Evolutionary conservation across 169 alveolate genomes (phyloP), one percentile per base, ranked within the genome.

Genomic region (Plasmodium cynomolgi): DNA sequence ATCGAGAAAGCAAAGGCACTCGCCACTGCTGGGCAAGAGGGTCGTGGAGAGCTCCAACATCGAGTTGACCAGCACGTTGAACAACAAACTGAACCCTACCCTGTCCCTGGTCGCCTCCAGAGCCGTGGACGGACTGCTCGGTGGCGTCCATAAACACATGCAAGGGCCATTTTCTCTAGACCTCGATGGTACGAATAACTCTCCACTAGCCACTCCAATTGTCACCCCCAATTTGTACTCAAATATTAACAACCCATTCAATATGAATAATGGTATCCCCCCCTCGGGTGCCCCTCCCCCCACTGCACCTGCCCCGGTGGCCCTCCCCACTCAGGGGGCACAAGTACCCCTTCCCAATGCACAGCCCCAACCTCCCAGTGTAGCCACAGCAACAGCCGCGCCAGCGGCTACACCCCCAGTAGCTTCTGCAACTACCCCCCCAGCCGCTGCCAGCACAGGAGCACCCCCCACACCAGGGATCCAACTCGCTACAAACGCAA

Each of bases 121-220:
- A 85, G 93, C 93, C 20, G 85, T 85, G 34, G 85, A 85, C 80
- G 93, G 93, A 7, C 23, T 85, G 17, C 81, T 85, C 15, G 93
- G 85, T 20, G 93, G 93, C 0, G 93, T 85, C 29, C 85, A 85
- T 54, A 74, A 85, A 75, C 93, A 85, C 31, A 75, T 85, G 93
- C 93, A 85, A 75, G 93, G 93, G 3, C 82, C 93, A 2, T 75
- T 74, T 54, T 20, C 93, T 37, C 68, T 85, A 23, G 47, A 58
- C 80, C 31, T 58, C 29, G 86, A 85, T 75, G 86, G 86, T 1
- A 54, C 50, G 8, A 34, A 56, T 13, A 85, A 85, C 58, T 85
- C 93, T 34, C 93, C 93, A 0, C 68, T 85, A 13, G 85, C 86
- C n/a, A 26, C n/a, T 8, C 83, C 33, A n/a, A 85, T 85, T 9